A percentile compares a stretch with the other conserved stretches of the same genome.
phyloP scores from a whole-genome alignment of 768 basidiomycete species.

The Suillus ampliporus region DNA sequence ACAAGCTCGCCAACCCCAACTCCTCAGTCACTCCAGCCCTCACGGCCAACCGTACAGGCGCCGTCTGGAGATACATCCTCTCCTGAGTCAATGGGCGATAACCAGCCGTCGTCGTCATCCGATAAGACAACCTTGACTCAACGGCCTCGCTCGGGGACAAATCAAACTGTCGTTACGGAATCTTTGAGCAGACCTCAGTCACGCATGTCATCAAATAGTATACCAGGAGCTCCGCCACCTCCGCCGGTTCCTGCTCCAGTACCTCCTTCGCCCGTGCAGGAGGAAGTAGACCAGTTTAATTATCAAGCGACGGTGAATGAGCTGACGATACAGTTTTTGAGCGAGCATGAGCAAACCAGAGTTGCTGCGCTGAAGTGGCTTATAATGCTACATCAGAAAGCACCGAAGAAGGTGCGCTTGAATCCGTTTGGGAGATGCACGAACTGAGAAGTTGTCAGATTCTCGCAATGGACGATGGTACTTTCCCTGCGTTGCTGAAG shows the following conservation, averaged over 20 bases:
- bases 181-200: conserved; percentile 66
- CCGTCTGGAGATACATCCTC: conserved; percentile 53
- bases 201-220: conserved; percentile 55
- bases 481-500: conserved; percentile 94
- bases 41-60: conserved; percentile 56
- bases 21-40: conserved; percentile 36
- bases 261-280: conserved; percentile 37
- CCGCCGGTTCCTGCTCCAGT: conserved; percentile 35
- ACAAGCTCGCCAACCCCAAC: conserved; percentile 63
- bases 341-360: conserved; percentile 95
- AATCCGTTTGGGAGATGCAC: neutral
- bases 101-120: conserved; percentile 31
- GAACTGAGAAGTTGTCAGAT: conserved; percentile 56
- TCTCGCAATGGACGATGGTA: conserved; percentile 94
- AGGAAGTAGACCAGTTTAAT: conserved; percentile 81
- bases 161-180: conserved; percentile 35
- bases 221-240: conserved; percentile 40
- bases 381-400: conserved; percentile 98
- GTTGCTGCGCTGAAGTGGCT: conserved; percentile 98
- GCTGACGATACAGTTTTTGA: conserved; percentile 91
- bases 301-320: conserved; percentile 93
- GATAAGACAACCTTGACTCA: conserved; percentile 45
- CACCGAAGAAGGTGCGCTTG: conserved; percentile 82
- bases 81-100: conserved; percentile 49
- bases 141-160: conserved; percentile 31